Conservation (phyloP, 768 basidiomycete species). For the Lyophyllum decastes region DNA sequence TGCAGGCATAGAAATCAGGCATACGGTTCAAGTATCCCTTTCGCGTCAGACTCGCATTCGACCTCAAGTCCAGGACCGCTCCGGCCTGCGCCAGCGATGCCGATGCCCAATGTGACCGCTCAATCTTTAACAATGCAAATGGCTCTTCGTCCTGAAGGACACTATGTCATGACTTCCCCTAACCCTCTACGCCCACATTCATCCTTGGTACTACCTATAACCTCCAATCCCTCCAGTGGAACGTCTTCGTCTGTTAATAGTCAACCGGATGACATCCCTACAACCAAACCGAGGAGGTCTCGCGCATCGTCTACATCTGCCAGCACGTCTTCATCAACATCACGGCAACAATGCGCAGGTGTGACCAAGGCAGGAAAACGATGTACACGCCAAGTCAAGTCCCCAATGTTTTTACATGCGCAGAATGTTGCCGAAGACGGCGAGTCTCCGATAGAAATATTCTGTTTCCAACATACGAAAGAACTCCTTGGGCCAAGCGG, state of each 20-base stretch:
- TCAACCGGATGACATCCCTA: constrained; percentile 14
- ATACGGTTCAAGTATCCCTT: not conserved
- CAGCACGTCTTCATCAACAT: constrained; percentile 14
- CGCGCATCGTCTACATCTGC: constrained; percentile 23
- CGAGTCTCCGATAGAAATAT: constrained; percentile 38
- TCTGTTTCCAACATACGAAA: constrained; percentile 68
- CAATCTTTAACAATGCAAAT: constrained; percentile 43
- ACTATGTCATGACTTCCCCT: constrained; percentile 7
- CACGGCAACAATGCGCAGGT: constrained; percentile 62
- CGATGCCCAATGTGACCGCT: constrained; percentile 23
- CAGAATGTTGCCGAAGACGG: constrained; percentile 32
- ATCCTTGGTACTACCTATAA: constrained; percentile 19
- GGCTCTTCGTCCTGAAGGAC: constrained; percentile 29
- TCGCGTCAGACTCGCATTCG: not conserved
- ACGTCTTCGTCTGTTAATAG: constrained; percentile 22
- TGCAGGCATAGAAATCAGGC: constrained; percentile 6
- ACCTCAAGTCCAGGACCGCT: not conserved
- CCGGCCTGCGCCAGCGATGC: not conserved
- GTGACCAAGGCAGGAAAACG: constrained; percentile 63
- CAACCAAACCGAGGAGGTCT: constrained; percentile 17
- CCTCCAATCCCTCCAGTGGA: constrained; percentile 14
- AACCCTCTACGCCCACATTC: constrained; percentile 33
- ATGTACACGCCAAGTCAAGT: constrained; percentile 62
- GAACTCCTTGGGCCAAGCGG: constrained; percentile 53
- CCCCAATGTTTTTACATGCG: constrained; percentile 22